Evolutionary conservation across 768 basidiomycete species (phyloP).

Genomic region (Psilocybe subaeruginosa): DNA sequence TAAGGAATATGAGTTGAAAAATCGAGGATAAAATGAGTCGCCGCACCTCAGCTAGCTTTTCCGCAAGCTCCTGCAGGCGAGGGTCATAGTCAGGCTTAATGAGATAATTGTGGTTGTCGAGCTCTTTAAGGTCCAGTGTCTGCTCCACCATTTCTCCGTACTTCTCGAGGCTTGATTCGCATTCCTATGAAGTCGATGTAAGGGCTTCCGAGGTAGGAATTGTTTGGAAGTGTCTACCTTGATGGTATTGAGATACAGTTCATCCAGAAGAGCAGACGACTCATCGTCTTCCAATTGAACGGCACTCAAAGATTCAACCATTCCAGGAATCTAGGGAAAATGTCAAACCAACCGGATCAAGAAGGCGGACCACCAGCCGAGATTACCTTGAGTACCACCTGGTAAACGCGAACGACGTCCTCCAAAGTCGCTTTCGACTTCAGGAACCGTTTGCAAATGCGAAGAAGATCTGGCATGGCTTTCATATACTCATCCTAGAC

Average conservation of each 20-base stretch:
- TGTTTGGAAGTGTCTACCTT: constrained; percentile 39
- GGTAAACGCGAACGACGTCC: constrained; percentile 95
- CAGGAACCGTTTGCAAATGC: constrained; percentile 91
- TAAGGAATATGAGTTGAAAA: constrained; percentile 22
- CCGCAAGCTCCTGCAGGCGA: constrained; percentile 67
- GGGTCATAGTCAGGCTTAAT: constrained; percentile 93
- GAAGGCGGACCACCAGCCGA: too few species aligned
- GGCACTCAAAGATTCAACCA: constrained; percentile 66
- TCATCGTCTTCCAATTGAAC: constrained; percentile 47
- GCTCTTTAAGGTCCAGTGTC: constrained; percentile 88
- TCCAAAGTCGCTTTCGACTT: constrained; percentile 83
- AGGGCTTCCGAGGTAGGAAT: neutral
- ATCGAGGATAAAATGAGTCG: neutral
- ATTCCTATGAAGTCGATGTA: constrained; percentile 49
- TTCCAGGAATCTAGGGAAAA: constrained; percentile 65
- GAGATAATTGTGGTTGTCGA: constrained; percentile 85
- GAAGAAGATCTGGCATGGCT: constrained; percentile 91
- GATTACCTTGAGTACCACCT: constrained; percentile 82
- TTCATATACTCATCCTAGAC: constrained; percentile 84
- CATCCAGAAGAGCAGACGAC: constrained; percentile 58
- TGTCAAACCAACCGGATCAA: too few species aligned
- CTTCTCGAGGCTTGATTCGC: constrained; percentile 64
- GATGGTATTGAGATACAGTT: constrained; percentile 65
- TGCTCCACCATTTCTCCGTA: constrained; percentile 95
- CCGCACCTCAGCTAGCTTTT: constrained; percentile 60